Evolutionary conservation across 345 rosid species (phyloP), one percentile per base, ranked within the genome.

Genomic region (Arabidopsis arenosa): DNA sequence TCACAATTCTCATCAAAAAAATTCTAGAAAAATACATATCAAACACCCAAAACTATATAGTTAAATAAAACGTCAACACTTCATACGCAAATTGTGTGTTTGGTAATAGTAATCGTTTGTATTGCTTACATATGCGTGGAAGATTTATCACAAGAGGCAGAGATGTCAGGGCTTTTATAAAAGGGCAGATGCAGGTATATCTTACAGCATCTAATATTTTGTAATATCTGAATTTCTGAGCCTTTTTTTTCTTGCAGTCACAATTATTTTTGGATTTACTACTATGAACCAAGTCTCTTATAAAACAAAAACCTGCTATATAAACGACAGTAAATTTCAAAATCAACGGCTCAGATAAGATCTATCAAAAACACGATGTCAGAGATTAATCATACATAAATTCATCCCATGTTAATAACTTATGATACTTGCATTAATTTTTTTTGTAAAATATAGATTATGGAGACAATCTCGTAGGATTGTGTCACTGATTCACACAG

Each of bases 311-410:
- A 55, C 59, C 66, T 76, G 66, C 26, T 66, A 77, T 49, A 48
- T 56, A 44, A 18, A 75, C 13, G 83, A 85, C 91, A 52, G 10
- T 66, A 63, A 43, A 53, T 18, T 76, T 87, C 81, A 73, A 80
- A 84, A 82, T 61, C 67, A 70, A 75, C 66, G 92, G 88, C 84
- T 63, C 2, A 21, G 85, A 89, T 87, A 54, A 45, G 23, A 70
- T 77, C 72, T 58, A 33, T 65, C 68, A n/a, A 32, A 41, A 33
- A 26, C 44, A 39, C 23, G 15, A 65, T 64, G 67, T 65, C 72
- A 76, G 71, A 76, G 9, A 45, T 45, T 55, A 44, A 69, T 18
- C 52, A 36, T 17, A 45, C 43, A 45, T 44, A 69, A 41, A 28
- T 14, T 51, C 72, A 59, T 18, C 61, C 35, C 55, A 75, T 40